Evolutionary conservation across 228 moss, liverwort and hornwort genomes (phyloP).

Genomic region (Sphagnum magellanicum): DNA sequence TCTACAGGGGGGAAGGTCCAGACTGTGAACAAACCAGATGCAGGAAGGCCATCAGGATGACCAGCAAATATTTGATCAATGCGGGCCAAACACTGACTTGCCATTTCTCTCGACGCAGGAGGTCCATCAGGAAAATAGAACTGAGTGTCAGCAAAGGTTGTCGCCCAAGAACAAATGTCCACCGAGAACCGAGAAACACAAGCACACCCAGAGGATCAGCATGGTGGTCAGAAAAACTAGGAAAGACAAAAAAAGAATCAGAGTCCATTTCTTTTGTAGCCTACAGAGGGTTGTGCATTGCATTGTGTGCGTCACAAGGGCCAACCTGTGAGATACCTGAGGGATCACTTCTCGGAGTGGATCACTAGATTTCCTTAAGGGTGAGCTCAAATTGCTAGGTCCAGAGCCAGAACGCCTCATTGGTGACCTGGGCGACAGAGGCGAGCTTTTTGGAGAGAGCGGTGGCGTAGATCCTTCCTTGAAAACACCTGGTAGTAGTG

Average conservation of each 20-base stretch:
- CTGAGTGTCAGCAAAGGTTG: conserved; percentile 18
- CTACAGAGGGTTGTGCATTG: no score
- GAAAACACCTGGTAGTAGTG: conserved; percentile 64
- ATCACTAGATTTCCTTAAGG: conserved; percentile 85
- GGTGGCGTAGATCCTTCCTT: conserved; percentile 86
- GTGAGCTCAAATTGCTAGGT: conserved; percentile 59
- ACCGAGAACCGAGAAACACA: no score
- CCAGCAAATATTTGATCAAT: conserved; percentile 71
- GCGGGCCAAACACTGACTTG: conserved; percentile 62
- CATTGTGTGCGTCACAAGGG: conserved; percentile 25
- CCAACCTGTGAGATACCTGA: conserved; percentile 71
- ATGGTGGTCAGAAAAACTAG: no score
- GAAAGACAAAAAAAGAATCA: no score
- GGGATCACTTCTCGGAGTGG: conserved; percentile 87
- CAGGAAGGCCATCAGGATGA: conserved; percentile 78
- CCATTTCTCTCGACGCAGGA: conserved; percentile 90
- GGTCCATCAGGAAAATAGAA: conserved; percentile 95
- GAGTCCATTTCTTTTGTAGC: no score
- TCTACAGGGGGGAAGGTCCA: no score
- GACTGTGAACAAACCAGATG: conserved; percentile 37
- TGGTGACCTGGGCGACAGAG: conserved; percentile 92
- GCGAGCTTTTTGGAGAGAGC: conserved; percentile 90
- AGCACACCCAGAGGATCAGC: no score
- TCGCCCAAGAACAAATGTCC: no score
- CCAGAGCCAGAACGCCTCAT: conserved; percentile 80